These are phyloP conservation scores for Musa schizocarpa DNA, from an alignment of 176 grass and related monocot genomes.

Conservation along the genomic window DNA sequence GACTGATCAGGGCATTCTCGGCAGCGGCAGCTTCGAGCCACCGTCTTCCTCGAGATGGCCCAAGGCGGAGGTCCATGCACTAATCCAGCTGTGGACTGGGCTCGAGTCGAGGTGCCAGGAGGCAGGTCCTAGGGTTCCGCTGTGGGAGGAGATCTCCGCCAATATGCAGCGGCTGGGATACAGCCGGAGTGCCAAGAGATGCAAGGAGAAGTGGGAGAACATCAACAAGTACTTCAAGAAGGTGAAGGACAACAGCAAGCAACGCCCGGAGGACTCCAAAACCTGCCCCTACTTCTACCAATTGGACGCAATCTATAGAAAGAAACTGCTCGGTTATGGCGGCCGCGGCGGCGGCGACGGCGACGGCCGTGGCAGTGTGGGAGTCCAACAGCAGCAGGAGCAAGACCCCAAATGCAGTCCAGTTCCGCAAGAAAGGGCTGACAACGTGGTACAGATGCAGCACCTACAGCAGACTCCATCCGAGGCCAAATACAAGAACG, in stretches of 20 bases:
- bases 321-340: slow-evolving; percentile 32
- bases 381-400: background rate
- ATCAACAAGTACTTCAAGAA: slow-evolving; percentile 99
- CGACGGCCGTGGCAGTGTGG: background rate
- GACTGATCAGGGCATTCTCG: slow-evolving; percentile 5
- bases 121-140: slow-evolving; percentile 69
- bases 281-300: slow-evolving; percentile 99
- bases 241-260: slow-evolving; percentile 98
- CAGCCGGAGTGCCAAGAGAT: slow-evolving; percentile 70
- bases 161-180: slow-evolving; percentile 70
- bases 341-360: background rate
- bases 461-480: slow-evolving; percentile 22
- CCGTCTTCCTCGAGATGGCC: slow-evolving; percentile 81
- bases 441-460: background rate
- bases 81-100: slow-evolving; percentile 73
- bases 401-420: background rate
- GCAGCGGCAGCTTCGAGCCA: slow-evolving; percentile 27
- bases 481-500: background rate
- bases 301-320: slow-evolving; percentile 87
- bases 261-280: slow-evolving; percentile 84
- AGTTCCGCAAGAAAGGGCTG: slow-evolving; percentile 6
- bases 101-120: slow-evolving; percentile 83
- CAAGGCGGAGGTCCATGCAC: slow-evolving; percentile 83
- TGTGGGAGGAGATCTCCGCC: slow-evolving; percentile 97
- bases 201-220: slow-evolving; percentile 99